phyloP scores from a whole-genome alignment of 257 asterid genomes.

The Thymus mandschuricus region DNA sequence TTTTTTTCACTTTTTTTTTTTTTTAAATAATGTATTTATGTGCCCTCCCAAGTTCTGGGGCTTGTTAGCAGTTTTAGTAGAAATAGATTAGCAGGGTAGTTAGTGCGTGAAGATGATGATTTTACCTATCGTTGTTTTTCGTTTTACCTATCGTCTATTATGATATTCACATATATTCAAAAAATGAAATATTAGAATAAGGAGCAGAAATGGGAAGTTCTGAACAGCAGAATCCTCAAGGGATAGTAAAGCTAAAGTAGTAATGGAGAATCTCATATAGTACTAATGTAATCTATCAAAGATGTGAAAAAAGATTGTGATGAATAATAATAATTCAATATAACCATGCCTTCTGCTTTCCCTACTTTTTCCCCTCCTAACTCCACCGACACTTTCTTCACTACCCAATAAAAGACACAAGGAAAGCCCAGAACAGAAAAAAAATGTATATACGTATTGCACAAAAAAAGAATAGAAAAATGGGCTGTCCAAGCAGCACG shows the following conservation, averaged over 20 bases:
- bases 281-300: background rate
- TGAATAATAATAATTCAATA: background rate
- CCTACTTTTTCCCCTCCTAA: background rate
- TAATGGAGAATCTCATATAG: background rate
- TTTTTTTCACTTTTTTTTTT: no score
- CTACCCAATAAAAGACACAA: background rate
- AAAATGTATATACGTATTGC: background rate
- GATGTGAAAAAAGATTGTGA: background rate
- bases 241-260: background rate
- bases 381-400: constrained; percentile 36
- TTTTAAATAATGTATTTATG: no score
- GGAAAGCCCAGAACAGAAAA: background rate
- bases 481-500: constrained; percentile 28
- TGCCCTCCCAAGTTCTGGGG: background rate
- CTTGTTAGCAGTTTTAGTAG: background rate
- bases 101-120: background rate
- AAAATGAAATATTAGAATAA: no score
- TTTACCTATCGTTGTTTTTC: background rate
- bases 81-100: background rate
- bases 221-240: background rate
- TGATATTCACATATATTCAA: no score
- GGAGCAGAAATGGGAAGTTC: no score
- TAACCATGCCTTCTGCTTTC: background rate
- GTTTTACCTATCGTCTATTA: background rate
- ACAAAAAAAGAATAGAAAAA: background rate